phyloP scores from a whole-genome alignment of 1,139 yeast genomes.

The Pichia sp. region DNA sequence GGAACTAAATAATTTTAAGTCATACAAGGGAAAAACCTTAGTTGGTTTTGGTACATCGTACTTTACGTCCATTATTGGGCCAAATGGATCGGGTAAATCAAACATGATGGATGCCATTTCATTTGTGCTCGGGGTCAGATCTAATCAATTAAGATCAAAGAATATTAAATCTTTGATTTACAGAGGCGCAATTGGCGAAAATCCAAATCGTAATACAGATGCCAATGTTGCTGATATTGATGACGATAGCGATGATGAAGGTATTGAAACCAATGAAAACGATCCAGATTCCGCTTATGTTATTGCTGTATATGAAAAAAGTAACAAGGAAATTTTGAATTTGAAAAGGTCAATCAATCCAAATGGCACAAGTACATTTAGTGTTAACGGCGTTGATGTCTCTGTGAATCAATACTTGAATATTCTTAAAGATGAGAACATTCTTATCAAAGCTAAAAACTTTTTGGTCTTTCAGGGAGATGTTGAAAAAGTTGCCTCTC shows the following conservation, averaged over 20 bases:
- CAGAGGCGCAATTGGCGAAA: constrained; percentile 44
- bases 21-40: constrained; percentile 68
- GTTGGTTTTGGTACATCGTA: constrained; percentile 78
- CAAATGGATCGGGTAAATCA: constrained; percentile 96
- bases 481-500: constrained; percentile 89
- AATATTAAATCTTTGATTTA: constrained; percentile 72
- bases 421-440: constrained; percentile 70
- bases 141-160: constrained; percentile 68
- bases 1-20: constrained; percentile 80
- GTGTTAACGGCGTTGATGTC: constrained; percentile 54
- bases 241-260: constrained; percentile 17
- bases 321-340: constrained; percentile 43
- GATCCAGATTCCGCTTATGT: constrained; percentile 64
- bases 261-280: constrained; percentile 15
- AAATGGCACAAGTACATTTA: constrained; percentile 61
- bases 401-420: constrained; percentile 58
- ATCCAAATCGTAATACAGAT: constrained; percentile 12
- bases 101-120: constrained; percentile 98
- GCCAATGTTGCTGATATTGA: constrained; percentile 17
- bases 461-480: constrained; percentile 96
- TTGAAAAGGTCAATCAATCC: constrained; percentile 48
- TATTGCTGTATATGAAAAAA: constrained; percentile 66
- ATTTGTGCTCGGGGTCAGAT: constrained; percentile 82
- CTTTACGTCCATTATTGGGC: constrained; percentile 92
- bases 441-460: constrained; percentile 82